Percentiles rank a stretch among this genome's conserved stretches.
Evolutionary conservation across 2,329 filamentous ascomycete genomes (phyloP).

Genomic region (Nothophaeocryptopus gaeumannii): DNA sequence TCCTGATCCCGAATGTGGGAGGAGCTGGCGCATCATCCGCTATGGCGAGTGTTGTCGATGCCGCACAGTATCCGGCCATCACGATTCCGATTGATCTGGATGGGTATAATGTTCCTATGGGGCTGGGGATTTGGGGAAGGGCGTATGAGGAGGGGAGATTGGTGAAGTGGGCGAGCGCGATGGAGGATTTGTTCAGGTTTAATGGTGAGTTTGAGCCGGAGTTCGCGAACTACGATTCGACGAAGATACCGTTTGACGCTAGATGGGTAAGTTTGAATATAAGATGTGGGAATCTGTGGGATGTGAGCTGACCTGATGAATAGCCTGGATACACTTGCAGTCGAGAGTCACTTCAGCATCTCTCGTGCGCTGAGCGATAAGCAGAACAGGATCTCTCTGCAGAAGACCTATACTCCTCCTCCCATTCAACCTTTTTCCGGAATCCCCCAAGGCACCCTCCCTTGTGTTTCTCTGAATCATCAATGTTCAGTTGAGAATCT

Average conservation of each 20-base stretch:
- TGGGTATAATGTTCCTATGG: constrained; percentile 44
- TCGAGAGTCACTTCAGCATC: constrained; percentile 1
- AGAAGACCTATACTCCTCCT: too few species aligned
- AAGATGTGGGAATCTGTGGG: not conserved
- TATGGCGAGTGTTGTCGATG: constrained; percentile 7
- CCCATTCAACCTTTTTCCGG: too few species aligned
- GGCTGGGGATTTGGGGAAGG: constrained; percentile 37
- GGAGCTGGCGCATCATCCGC: constrained; percentile 55
- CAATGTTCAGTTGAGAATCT: too few species aligned
- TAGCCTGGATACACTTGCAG: constrained; percentile 3
- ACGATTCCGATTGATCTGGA: constrained; percentile 64
- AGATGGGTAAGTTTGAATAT: constrained; percentile 3
- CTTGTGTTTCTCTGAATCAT: too few species aligned
- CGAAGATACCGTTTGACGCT: constrained; percentile 4
- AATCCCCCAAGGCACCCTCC: too few species aligned
- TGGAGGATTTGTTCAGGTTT: constrained; percentile 38
- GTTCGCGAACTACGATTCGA: constrained; percentile 1
- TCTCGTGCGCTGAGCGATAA: not conserved
- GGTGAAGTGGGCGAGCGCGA: constrained; percentile 42
- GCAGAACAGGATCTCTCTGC: too few species aligned
- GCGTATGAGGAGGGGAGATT: constrained; percentile 32
- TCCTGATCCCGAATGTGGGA: constrained; percentile 68
- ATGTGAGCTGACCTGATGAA: not conserved
- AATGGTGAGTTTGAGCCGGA: constrained; percentile 3
- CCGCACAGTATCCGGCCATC: constrained; percentile 60